Conservation (phyloP, 345 rosid species). For the Psidium friedrichsthalianum region DNA sequence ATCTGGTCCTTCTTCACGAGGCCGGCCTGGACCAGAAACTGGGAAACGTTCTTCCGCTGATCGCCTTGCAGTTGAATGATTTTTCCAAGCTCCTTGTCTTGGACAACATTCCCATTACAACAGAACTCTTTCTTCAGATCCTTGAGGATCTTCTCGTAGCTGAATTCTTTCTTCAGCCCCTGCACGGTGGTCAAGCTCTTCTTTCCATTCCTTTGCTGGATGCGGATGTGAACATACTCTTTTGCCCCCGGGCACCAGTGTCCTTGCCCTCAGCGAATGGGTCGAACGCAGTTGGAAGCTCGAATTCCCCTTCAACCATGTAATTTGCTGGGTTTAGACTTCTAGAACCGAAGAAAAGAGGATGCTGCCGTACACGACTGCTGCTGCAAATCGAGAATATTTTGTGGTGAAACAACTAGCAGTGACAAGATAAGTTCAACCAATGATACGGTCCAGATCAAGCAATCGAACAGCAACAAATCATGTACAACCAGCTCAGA, state of each 20-base stretch:
- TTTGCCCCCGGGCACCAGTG: conserved; percentile 41
- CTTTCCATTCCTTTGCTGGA: conserved; percentile 79
- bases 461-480: background rate
- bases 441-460: background rate
- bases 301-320: conserved; percentile 65
- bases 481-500: too few species aligned
- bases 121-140: conserved; percentile 76
- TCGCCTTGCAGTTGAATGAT: conserved; percentile 96
- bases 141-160: conserved; percentile 70
- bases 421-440: background rate
- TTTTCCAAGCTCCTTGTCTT: conserved; percentile 77
- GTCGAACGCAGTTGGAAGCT: conserved; percentile 56
- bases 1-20: conserved; percentile 66
- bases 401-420: background rate
- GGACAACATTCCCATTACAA: conserved; percentile 84
- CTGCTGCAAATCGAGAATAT: background rate
- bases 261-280: conserved; percentile 60
- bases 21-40: conserved; percentile 49
- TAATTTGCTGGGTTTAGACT: conserved; percentile 24
- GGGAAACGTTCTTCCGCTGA: conserved; percentile 71
- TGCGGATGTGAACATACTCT: conserved; percentile 58
- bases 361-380: background rate
- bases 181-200: conserved; percentile 72
- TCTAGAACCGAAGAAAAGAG: background rate
- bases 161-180: conserved; percentile 55